Base-by-base conservation (phyloP, 345 rosid genomes). In the Gossypium thurberi region DNA sequence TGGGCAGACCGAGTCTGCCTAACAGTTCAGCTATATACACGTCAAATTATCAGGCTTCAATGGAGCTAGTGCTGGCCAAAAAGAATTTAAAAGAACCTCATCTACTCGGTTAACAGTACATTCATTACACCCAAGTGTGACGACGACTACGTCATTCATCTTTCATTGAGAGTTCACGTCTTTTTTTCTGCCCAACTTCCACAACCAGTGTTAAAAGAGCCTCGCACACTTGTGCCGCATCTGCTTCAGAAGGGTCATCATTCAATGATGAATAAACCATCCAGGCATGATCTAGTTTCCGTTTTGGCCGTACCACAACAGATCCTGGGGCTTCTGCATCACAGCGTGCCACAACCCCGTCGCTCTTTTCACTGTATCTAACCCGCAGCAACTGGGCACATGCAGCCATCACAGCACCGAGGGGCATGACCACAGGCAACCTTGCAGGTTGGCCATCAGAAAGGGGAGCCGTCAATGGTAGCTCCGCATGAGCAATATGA, bases 261-360 rank as follows among this genome's bases (percentile, higher is more conserved):
- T 84, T 95, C 73, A 92, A 77, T 3, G 98, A 83, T 8, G 98
- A 95, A 76, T 95, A 95, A 55, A 92, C 99, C 98, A 95, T 95
- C 99, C 98, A 95, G 8, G 96, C 97, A 80, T 91, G 98, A 79
- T 95, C 98, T 78, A 92, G 37, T 76, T 89, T 91, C 8, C 94
- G 93, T 60, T 84, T 88, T 0, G 96, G 97, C 50, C 86, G 85
- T 61, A 95, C 97, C 17, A 87, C 97, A 1, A 90, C 74, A 0
- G 99, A 95, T 51, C 97, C 99, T 15, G 98, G 99, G 66, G 90
- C 98, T 82, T 91, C 94, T 2, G 99, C 98, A 53, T 95, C 98
- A 15, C 97, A 80, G 72, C 98, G 79, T 2, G 94, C 86, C 76
- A 92, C 99, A 0, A 95, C 91, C 25, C 99, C 99, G 1, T 95